Percentiles rank a stretch among this genome's conserved stretches.
phyloP scores from a whole-genome alignment of 306 rosid genomes.

The Sophora flavescens region DNA sequence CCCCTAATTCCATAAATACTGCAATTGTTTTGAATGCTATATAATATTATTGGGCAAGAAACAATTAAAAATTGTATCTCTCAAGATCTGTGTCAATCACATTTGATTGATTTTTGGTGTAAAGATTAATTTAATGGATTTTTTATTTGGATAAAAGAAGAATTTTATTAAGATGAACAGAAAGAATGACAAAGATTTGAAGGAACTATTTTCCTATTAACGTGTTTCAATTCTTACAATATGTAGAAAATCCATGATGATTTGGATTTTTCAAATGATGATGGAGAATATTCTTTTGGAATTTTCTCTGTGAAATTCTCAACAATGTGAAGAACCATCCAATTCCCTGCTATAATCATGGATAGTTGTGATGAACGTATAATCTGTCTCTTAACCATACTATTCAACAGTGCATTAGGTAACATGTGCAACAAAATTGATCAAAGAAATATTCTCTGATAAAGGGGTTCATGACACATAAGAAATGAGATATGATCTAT shows the following conservation, averaged over 20 bases:
- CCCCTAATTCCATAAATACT: slow-evolving; percentile 20
- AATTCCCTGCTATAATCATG: too few relatives aligned
- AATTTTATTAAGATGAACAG: not conserved
- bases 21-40: slow-evolving; percentile 28
- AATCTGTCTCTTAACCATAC: too few relatives aligned
- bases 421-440: too few relatives aligned
- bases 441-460: too few relatives aligned
- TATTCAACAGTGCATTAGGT: too few relatives aligned
- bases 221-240: slow-evolving; percentile 39
- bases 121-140: not conserved
- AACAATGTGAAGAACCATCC: not conserved
- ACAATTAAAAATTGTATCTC: slow-evolving; percentile 14
- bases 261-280: slow-evolving; percentile 71
- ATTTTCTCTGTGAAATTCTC: slow-evolving; percentile 90
- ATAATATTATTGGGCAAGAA: slow-evolving; percentile 11
- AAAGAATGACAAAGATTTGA: not conserved
- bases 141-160: not conserved
- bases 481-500: too few relatives aligned
- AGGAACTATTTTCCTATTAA: slow-evolving; percentile 37
- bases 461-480: too few relatives aligned
- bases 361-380: too few relatives aligned
- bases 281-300: slow-evolving; percentile 72
- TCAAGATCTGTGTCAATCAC: slow-evolving; percentile 11
- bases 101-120: slow-evolving; percentile 25
- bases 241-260: slow-evolving; percentile 90